Evolutionary conservation across 2,329 filamentous ascomycete genomes (phyloP).

Genomic region (Rutstroemia sydowiana): DNA sequence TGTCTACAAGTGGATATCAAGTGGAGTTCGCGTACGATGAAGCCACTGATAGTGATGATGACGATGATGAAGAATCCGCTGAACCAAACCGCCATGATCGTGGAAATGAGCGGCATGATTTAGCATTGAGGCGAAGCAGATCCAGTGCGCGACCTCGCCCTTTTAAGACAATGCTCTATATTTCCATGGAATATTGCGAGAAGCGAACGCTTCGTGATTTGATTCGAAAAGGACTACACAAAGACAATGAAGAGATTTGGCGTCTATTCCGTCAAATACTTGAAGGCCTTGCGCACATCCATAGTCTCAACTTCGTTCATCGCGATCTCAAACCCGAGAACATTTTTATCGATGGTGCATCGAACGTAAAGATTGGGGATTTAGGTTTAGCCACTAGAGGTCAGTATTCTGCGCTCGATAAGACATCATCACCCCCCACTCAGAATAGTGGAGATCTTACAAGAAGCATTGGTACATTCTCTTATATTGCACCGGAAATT

Average conservation of each 20-base stretch:
- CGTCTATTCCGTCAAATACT: constrained; percentile 84
- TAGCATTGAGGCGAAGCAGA: constrained; percentile 23
- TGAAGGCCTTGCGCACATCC: constrained; percentile 84
- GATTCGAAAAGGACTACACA: constrained; percentile 67
- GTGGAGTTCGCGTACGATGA: constrained; percentile 65
- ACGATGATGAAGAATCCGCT: constrained; percentile 36
- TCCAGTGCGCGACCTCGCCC: constrained; percentile 37
- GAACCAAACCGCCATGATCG: constrained; percentile 32
- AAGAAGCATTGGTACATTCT: constrained; percentile 65
- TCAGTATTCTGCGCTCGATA: constrained; percentile 59
- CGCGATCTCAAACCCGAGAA: constrained; percentile 96
- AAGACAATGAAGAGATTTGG: constrained; percentile 76
- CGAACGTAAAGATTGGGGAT: constrained; percentile 92
- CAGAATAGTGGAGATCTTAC: constrained; percentile 53
- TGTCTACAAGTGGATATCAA: constrained; percentile 75
- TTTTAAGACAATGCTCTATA: constrained; percentile 74
- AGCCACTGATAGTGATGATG: constrained; percentile 34
- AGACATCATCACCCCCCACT: constrained; percentile 26
- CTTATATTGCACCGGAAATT: constrained; percentile 91
- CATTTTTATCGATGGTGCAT: constrained; percentile 85
- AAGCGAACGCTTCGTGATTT: constrained; percentile 80
- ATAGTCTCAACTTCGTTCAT: constrained; percentile 86
- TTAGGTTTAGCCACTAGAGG: constrained; percentile 91
- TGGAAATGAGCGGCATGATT: constrained; percentile 13
- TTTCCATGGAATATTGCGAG: constrained; percentile 98